Evolutionary conservation across 2,329 filamentous ascomycete species (phyloP).

Genomic region (Colletotrichum sojae): DNA sequence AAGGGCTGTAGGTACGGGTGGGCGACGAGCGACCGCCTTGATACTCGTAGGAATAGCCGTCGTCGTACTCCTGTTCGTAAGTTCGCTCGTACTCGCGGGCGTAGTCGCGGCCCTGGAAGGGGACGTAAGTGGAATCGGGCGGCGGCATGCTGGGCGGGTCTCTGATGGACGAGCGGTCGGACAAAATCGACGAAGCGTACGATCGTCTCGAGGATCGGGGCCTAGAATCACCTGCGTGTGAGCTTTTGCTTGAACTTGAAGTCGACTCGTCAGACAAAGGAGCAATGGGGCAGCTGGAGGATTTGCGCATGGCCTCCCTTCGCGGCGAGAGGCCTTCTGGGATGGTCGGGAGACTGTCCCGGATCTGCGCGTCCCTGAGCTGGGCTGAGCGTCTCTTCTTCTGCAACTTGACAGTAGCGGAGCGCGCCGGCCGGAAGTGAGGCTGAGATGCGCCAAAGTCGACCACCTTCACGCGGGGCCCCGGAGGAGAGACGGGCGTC

Average conservation of each 20-base stretch:
- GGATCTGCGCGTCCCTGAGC: slow-evolving; percentile 51
- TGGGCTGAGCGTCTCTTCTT: slow-evolving; percentile 52
- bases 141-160: slow-evolving; percentile 74
- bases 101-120: slow-evolving; percentile 64
- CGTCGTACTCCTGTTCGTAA: slow-evolving; percentile 40
- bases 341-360: slow-evolving; percentile 62
- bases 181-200: slow-evolving; percentile 69
- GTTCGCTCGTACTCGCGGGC: slow-evolving; percentile 48
- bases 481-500: slow-evolving; percentile 41
- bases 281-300: slow-evolving; percentile 46
- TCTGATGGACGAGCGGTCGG: slow-evolving; percentile 64
- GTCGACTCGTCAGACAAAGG: slow-evolving; percentile 41
- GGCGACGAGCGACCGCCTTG: slow-evolving; percentile 58
- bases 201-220: slow-evolving; percentile 58
- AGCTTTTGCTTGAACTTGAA: slow-evolving; percentile 57
- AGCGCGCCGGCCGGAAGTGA: slow-evolving; percentile 35
- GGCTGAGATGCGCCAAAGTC: slow-evolving; percentile 41
- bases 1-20: slow-evolving; percentile 72
- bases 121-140: slow-evolving; percentile 74
- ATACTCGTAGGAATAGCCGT: slow-evolving; percentile 38
- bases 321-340: slow-evolving; percentile 65
- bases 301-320: slow-evolving; percentile 55
- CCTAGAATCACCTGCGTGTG: slow-evolving; percentile 60
- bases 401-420: slow-evolving; percentile 66
- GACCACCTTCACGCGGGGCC: slow-evolving; percentile 13